Evolutionary conservation across 1,139 yeast genomes (phyloP).

Genomic region (Nadsonia commutata): DNA sequence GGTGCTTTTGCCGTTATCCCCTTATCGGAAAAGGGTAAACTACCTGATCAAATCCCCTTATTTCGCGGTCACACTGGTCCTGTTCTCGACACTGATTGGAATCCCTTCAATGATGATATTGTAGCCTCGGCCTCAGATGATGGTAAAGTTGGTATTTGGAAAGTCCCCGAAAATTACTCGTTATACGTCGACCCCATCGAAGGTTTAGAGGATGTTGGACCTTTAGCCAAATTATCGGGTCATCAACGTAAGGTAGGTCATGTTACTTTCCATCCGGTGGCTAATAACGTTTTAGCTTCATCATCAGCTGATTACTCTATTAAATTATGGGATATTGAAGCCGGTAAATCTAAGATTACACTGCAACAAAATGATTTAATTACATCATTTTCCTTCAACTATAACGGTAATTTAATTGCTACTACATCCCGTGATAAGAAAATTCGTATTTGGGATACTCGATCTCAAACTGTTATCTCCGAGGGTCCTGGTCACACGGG

Average conservation of each 20-base stretch:
- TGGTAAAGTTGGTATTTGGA: conserved; percentile 77
- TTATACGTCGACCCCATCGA: conserved; percentile 25
- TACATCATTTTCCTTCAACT: conserved; percentile 79
- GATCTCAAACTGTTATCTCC: conserved; percentile 53
- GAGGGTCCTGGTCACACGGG: conserved; percentile 90
- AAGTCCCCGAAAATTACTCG: conserved; percentile 48
- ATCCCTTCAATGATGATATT: conserved; percentile 68
- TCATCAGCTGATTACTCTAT: conserved; percentile 83
- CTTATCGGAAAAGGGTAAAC: conserved; percentile 71
- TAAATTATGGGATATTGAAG: conserved; percentile 75
- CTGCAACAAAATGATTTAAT: conserved; percentile 80
- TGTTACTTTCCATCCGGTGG: conserved; percentile 78
- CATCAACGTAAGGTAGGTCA: conserved; percentile 94
- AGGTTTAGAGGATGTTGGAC: conserved; percentile 52
- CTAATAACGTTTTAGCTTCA: conserved; percentile 72
- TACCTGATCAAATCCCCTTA: conserved; percentile 84
- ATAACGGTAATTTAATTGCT: conserved; percentile 73
- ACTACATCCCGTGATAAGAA: conserved; percentile 89
- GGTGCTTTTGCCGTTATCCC: conserved; percentile 96
- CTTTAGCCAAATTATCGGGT: conserved; percentile 59
- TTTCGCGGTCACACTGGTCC: conserved; percentile 94
- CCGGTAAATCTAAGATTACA: conserved; percentile 57
- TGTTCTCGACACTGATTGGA: conserved; percentile 85
- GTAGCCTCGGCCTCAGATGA: conserved; percentile 86
- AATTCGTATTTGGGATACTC: conserved; percentile 81